Conservation (phyloP, 305 asterid genomes). For the Fraxinus nigra region DNA sequence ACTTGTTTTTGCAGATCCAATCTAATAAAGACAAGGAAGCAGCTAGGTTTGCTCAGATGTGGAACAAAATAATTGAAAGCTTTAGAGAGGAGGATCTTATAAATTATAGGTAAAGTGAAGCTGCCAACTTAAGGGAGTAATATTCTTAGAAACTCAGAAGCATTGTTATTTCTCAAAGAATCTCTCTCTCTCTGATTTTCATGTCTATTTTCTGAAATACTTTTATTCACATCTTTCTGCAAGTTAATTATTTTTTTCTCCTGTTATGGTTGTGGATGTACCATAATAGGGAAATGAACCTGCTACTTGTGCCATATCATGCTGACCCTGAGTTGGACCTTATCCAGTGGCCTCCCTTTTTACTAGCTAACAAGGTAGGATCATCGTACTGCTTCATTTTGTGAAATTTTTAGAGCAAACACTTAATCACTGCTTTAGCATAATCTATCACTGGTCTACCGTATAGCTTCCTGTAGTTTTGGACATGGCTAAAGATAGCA, state of each 20-base stretch:
- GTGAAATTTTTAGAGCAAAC: slow-evolving; percentile 11
- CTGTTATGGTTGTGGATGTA: background rate
- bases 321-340: slow-evolving; percentile 91
- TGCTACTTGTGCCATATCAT: slow-evolving; percentile 88
- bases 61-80: slow-evolving; percentile 95
- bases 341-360: slow-evolving; percentile 99
- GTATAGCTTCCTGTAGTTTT: slow-evolving; percentile 90
- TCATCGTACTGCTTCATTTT: slow-evolving; percentile 23
- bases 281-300: slow-evolving; percentile 75
- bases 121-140: background rate
- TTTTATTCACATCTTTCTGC: background rate
- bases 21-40: slow-evolving; percentile 78
- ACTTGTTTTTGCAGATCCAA: slow-evolving; percentile 55
- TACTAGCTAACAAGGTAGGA: slow-evolving; percentile 92
- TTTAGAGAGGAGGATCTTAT: slow-evolving; percentile 97
- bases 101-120: slow-evolving; percentile 51
- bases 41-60: slow-evolving; percentile 92
- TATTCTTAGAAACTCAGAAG: background rate
- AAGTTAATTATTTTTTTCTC: background rate
- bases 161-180: background rate
- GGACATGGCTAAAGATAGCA: slow-evolving; percentile 97
- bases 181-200: background rate
- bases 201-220: slow-evolving; percentile 9
- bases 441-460: slow-evolving; percentile 15
- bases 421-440: slow-evolving; percentile 1